phyloP scores from a whole-genome alignment of 1,284 basidiomycete genomes.

The Wolfiporia cocos region DNA sequence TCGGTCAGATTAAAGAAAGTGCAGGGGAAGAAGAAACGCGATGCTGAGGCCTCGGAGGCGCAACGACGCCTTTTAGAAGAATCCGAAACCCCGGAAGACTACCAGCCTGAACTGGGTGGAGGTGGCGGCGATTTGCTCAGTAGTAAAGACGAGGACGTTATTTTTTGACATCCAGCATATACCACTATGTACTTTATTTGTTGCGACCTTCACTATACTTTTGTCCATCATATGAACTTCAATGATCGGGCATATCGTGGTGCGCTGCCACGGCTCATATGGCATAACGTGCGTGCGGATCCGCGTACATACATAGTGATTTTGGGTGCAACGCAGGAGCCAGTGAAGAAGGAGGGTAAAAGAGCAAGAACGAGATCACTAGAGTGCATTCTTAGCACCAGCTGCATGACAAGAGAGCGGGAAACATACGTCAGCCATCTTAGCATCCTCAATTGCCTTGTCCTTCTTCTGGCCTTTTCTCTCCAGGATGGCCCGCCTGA shows the following conservation, averaged over 20 bases:
- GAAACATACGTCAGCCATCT: conserved; percentile 69
- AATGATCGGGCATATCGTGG: neutral
- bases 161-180: conserved; percentile 50
- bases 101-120: conserved; percentile 13
- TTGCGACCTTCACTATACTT: no score
- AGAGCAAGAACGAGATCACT: conserved; percentile 28
- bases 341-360: conserved; percentile 21
- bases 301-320: conserved; percentile 45
- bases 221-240: neutral
- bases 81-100: conserved; percentile 18
- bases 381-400: no score
- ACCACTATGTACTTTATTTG: no score
- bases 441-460: conserved; percentile 50
- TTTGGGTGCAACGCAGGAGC: conserved; percentile 38
- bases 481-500: conserved; percentile 76
- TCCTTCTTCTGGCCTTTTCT: conserved; percentile 73
- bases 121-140: conserved; percentile 58
- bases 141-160: conserved; percentile 87
- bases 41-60: conserved; percentile 48
- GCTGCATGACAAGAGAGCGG: no score
- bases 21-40: conserved; percentile 95
- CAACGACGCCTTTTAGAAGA: conserved; percentile 25
- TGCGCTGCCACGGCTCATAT: conserved; percentile 21
- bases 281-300: conserved; percentile 44
- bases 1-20: conserved; percentile 81